A percentile compares a stretch with the other conserved stretches of the same genome.
These are phyloP conservation scores for Sporobolus alterniflorus DNA, from an alignment of 202 grass and related monocot species.

Conservation along the genomic window DNA sequence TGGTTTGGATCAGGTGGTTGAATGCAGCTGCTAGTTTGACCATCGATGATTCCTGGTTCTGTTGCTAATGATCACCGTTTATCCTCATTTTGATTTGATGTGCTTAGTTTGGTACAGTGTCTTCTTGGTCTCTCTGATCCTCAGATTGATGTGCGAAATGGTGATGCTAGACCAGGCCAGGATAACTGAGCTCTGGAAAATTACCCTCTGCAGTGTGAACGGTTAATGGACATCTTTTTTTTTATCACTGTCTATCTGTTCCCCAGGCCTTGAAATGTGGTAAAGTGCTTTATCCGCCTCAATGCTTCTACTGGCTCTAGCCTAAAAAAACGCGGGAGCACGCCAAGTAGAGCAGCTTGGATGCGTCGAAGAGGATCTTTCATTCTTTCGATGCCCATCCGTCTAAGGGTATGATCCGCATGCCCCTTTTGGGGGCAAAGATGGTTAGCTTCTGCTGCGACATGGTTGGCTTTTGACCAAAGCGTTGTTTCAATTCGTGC, in stretches of 20 bases:
- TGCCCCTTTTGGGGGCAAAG: slow-evolving; percentile 43
- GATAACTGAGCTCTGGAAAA: not conserved
- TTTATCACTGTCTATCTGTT: not conserved
- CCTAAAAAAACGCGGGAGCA: slow-evolving; percentile 18
- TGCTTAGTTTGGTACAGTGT: not conserved
- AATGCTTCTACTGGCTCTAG: no score
- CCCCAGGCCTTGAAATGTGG: not conserved
- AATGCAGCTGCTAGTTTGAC: not conserved
- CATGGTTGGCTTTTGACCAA: slow-evolving; percentile 55
- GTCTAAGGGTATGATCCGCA: slow-evolving; percentile 28
- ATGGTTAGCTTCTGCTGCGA: slow-evolving; percentile 12
- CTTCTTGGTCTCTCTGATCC: not conserved
- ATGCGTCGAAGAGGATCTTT: slow-evolving; percentile 35
- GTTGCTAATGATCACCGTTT: not conserved
- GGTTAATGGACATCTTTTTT: not conserved
- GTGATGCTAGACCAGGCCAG: not conserved
- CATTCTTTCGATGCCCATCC: slow-evolving; percentile 39
- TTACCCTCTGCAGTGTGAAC: not conserved
- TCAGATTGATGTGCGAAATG: not conserved
- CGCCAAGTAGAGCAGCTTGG: slow-evolving; percentile 1
- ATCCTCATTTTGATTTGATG: not conserved
- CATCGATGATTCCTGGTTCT: not conserved
- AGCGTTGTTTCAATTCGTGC: slow-evolving; percentile 2
- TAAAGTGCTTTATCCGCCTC: not conserved
- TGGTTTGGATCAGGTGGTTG: no score